These are phyloP conservation scores for Verticillium tricorpus DNA, from an alignment of 2,329 filamentous ascomycete species.

Conservation along the genomic window DNA sequence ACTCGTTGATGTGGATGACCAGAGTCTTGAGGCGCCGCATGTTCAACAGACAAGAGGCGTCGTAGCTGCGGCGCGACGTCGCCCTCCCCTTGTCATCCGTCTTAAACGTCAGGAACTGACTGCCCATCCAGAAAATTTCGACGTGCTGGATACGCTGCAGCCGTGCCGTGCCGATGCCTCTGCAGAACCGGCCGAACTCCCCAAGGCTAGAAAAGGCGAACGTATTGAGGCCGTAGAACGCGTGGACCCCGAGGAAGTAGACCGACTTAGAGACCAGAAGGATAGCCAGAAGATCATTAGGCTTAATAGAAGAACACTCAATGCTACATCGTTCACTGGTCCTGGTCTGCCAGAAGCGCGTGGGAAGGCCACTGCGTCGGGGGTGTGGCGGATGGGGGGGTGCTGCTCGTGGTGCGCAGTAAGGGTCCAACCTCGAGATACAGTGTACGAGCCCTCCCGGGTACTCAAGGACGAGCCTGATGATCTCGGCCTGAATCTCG, in stretches of 20 bases:
- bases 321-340: constrained; percentile 21
- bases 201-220: constrained; percentile 51
- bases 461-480: constrained; percentile 31
- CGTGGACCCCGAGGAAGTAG: constrained; percentile 32
- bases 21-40: constrained; percentile 36
- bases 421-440: constrained; percentile 38
- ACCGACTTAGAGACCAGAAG: constrained; percentile 36
- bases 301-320: constrained; percentile 25
- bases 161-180: constrained; percentile 31
- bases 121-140: constrained; percentile 38
- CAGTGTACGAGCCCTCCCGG: constrained; percentile 31
- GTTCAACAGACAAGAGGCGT: constrained; percentile 26
- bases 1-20: constrained; percentile 35
- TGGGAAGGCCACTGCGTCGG: background rate
- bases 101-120: constrained; percentile 20
- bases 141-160: constrained; percentile 38
- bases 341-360: background rate
- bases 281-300: constrained; percentile 28
- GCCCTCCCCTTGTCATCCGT: constrained; percentile 12
- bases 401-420: background rate
- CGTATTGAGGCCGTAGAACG: constrained; percentile 45
- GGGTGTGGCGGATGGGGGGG: background rate
- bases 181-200: constrained; percentile 43
- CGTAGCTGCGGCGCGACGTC: constrained; percentile 32
- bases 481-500: constrained; percentile 27